Percentiles rank a stretch among this genome's conserved stretches.
Conservation (phyloP, 306 rosid genomes). For the Astragalus glycyphyllos region DNA sequence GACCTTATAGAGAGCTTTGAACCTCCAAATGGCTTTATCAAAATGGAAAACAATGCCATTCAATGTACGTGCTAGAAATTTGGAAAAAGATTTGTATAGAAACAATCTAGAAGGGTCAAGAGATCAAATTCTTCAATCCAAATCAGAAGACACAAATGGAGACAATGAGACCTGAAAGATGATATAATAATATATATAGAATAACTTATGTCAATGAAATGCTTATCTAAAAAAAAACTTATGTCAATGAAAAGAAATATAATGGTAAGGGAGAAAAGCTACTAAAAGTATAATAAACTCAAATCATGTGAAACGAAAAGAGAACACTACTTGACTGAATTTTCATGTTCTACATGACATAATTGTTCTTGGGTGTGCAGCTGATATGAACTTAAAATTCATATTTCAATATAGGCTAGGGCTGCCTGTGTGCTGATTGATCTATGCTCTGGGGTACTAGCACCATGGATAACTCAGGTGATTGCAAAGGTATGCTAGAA, state of each 20-base stretch:
- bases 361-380: conserved; percentile 28
- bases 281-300: not conserved
- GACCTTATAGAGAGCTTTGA: conserved; percentile 11
- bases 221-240: too few relatives aligned
- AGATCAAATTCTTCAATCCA: not conserved
- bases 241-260: conserved; percentile 1
- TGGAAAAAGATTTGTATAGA: not conserved
- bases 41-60: not conserved
- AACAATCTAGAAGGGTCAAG: conserved; percentile 8
- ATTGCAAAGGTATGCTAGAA: conserved; percentile 75
- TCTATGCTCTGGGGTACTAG: conserved; percentile 74
- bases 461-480: conserved; percentile 90
- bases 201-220: not conserved
- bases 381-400: conserved; percentile 38
- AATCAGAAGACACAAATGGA: conserved; percentile 5
- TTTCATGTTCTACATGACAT: conserved; percentile 35
- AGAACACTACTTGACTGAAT: conserved; percentile 12
- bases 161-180: conserved; percentile 8
- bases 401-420: conserved; percentile 64
- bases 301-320: not conserved
- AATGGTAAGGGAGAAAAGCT: not conserved
- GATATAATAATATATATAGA: not conserved
- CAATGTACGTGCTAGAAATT: conserved; percentile 13
- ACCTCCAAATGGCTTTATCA: not conserved
- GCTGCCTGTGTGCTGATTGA: conserved; percentile 92